Evolutionary conservation across 2,329 filamentous ascomycete genomes (phyloP).

Genomic region (Thielaviopsis populi): DNA sequence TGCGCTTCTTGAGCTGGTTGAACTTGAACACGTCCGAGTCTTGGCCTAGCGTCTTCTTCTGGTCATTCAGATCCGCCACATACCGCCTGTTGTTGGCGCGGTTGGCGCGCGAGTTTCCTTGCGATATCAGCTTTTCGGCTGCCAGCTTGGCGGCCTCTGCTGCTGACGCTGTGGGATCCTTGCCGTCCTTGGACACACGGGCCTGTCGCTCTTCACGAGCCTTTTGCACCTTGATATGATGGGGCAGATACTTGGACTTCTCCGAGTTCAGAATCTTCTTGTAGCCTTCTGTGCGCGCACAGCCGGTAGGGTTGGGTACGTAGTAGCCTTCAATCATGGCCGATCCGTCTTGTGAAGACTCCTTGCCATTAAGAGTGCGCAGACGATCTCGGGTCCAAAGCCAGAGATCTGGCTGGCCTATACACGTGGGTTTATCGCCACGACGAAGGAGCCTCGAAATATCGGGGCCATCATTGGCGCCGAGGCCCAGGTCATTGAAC

Average conservation of each 20-base stretch:
- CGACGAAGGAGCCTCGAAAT: conserved; percentile 34
- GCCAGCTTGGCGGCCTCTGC: conserved; percentile 58
- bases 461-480: conserved; percentile 34
- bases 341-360: conserved; percentile 2
- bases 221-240: conserved; percentile 91
- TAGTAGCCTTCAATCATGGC: conserved; percentile 50
- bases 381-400: conserved; percentile 42
- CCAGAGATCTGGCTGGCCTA: conserved; percentile 40
- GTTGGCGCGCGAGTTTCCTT: conserved; percentile 82
- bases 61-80: conserved; percentile 86
- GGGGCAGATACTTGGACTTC: conserved; percentile 94
- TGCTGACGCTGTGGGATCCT: conserved; percentile 52
- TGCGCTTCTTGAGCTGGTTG: conserved; percentile 98
- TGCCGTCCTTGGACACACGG: conserved; percentile 46
- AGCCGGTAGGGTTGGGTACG: conserved; percentile 70
- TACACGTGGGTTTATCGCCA: conserved; percentile 27
- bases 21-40: conserved; percentile 90
- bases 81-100: conserved; percentile 91
- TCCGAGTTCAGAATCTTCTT: conserved; percentile 95
- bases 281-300: conserved; percentile 79
- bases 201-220: conserved; percentile 82
- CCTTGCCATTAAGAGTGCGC: conserved; percentile 36
- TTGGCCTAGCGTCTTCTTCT: conserved; percentile 69
- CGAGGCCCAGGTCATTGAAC: conserved; percentile 31
- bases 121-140: conserved; percentile 66